These are phyloP conservation scores for Ganoderma sinense DNA, from an alignment of 1,284 basidiomycete species.

Conservation along the genomic window DNA sequence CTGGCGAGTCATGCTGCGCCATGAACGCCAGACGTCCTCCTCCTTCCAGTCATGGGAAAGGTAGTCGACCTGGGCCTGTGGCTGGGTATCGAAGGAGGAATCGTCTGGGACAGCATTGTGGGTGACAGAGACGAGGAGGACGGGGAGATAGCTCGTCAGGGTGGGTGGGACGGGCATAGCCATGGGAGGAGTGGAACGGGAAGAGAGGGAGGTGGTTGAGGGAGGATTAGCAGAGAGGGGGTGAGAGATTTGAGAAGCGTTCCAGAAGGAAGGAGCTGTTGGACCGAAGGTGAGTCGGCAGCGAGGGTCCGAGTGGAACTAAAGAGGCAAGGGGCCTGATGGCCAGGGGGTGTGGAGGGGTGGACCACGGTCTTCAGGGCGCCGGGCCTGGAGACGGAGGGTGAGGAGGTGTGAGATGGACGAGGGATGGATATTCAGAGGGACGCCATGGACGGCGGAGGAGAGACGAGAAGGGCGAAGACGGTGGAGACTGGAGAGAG, in stretches of 20 bases:
- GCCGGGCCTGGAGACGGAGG: conserved; percentile 21
- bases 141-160: conserved; percentile 66
- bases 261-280: conserved; percentile 20
- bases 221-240: conserved; percentile 5
- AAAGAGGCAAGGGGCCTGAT: conserved; percentile 18
- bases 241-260: conserved; percentile 8
- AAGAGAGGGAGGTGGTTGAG: conserved; percentile 11
- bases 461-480: conserved; percentile 10
- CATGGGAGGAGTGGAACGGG: conserved; percentile 21
- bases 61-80: conserved; percentile 82
- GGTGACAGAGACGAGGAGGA: conserved; percentile 69
- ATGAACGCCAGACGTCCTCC: conserved; percentile 98
- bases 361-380: conserved; percentile 14
- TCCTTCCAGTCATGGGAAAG: conserved; percentile 96
- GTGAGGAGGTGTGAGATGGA: neutral
- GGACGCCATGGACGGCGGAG: conserved; percentile 29
- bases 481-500: neutral
- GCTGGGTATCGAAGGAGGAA: conserved; percentile 67
- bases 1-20: conserved; percentile 98
- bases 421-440: conserved; percentile 11
- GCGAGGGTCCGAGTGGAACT: conserved; percentile 19
- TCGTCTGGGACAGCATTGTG: conserved; percentile 70
- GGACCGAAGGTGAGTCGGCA: conserved; percentile 26
- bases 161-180: conserved; percentile 40
- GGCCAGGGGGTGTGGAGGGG: conserved; percentile 13